Evolutionary conservation across 208 protist genomes (phyloP).

Genomic region (Leptomonas pyrrhocoris): DNA sequence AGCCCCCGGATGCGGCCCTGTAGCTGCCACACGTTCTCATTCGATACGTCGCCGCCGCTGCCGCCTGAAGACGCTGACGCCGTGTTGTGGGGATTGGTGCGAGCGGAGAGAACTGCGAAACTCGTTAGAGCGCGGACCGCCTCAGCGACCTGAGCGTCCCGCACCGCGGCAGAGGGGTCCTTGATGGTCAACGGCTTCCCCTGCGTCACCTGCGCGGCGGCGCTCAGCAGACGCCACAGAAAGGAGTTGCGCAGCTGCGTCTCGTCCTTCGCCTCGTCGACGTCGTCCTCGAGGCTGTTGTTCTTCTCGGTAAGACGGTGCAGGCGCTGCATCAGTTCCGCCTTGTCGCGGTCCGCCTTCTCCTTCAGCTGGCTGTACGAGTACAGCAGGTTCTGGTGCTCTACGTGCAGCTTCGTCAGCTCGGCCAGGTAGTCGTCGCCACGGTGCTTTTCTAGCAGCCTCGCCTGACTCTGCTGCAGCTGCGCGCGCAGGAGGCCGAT

Average conservation of each 20-base stretch:
- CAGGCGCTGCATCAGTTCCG: conserved; percentile 27
- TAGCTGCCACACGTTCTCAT: conserved; percentile 22
- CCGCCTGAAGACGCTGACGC: background rate
- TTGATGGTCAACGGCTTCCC: conserved; percentile 32
- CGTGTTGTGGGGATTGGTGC: background rate
- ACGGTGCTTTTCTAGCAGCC: conserved; percentile 53
- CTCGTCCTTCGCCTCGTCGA: conserved; percentile 53
- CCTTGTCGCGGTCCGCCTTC: conserved; percentile 32
- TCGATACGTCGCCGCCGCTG: background rate
- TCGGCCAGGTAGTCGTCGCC: conserved; percentile 67
- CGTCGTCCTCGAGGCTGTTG: conserved; percentile 58
- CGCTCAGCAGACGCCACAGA: conserved; percentile 65
- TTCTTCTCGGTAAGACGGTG: conserved; percentile 39
- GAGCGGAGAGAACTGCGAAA: conserved; percentile 30
- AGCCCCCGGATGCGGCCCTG: conserved; percentile 43
- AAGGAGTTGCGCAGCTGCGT: conserved; percentile 59
- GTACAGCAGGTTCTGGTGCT: conserved; percentile 67
- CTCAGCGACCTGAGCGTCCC: conserved; percentile 41
- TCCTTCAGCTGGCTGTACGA: conserved; percentile 53
- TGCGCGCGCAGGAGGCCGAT: conserved; percentile 46
- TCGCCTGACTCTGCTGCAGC: conserved; percentile 52
- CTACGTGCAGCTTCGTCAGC: conserved; percentile 67
- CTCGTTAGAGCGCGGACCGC: conserved; percentile 53
- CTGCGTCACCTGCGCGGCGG: conserved; percentile 46
- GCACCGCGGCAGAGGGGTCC: conserved; percentile 18